These are phyloP conservation scores for Wickerhamomyces queroliae DNA, from an alignment of 805 yeast species.

Conservation along the genomic window DNA sequence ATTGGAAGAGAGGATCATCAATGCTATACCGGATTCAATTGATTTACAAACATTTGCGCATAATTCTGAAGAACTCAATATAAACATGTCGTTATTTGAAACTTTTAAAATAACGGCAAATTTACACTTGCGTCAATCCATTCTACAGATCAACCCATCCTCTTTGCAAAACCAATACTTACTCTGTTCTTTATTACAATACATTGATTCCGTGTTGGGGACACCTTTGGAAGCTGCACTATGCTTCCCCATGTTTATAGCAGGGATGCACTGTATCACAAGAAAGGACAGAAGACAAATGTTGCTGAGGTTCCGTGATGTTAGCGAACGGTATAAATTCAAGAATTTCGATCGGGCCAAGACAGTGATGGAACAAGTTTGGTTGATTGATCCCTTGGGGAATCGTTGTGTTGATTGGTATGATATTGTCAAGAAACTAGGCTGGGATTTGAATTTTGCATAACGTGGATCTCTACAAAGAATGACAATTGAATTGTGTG, in stretches of 20 bases:
- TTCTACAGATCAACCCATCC: constrained; percentile 53
- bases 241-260: constrained; percentile 73
- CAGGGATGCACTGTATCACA: constrained; percentile 63
- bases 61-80: constrained; percentile 51
- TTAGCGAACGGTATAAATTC: constrained; percentile 60
- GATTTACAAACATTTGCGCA: constrained; percentile 34
- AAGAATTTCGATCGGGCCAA: constrained; percentile 48
- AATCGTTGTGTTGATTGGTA: constrained; percentile 69
- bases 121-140: constrained; percentile 61
- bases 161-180: constrained; percentile 59
- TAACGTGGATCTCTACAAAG: constrained; percentile 2
- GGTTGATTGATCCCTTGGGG: constrained; percentile 43
- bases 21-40: constrained; percentile 44
- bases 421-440: constrained; percentile 53
- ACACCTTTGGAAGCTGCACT: constrained; percentile 66
- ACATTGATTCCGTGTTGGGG: constrained; percentile 57
- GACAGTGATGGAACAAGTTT: constrained; percentile 33
- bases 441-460: constrained; percentile 81
- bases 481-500: not conserved
- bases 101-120: constrained; percentile 65
- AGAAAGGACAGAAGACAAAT: constrained; percentile 47
- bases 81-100: constrained; percentile 67
- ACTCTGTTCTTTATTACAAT: constrained; percentile 44
- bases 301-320: constrained; percentile 44
- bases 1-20: constrained; percentile 44